Base-by-base conservation (phyloP, 2,329 filamentous ascomycete genomes). In the Colletotrichum tofieldiae region DNA sequence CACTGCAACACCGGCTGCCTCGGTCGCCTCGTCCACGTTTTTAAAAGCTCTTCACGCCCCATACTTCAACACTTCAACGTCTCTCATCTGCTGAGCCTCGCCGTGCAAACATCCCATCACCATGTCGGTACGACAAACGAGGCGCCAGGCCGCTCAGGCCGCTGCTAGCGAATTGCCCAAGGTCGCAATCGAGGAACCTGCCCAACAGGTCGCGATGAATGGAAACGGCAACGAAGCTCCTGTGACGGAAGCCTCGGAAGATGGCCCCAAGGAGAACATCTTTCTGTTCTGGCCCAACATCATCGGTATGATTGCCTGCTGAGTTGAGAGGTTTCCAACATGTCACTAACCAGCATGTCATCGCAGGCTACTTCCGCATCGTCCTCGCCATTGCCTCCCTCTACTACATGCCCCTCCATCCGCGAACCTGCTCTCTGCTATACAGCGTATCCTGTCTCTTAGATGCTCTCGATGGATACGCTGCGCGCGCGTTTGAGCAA, bases 341-440 rank as follows among this genome's bases (percentile, higher is more conserved):
- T 20, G 45, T 45, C 8, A 52, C 58, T 66, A 58, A 45, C 43
- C 41, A 39, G 35, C 23, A 43, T 61, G 55, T 54, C 47, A 61
- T 67, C 45, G 14, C 75, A 95, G 93, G 93, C 76, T 96, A 96
- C 83, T 88, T 85, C 70, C 92, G 94, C 78, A 93, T 96, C 79
- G 85, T 96, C 75, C 89, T 96, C 76, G 95, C 95, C 77, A 86
- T 98, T 78, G 94, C 93, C 59, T 98, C 96, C 37, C 91, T 99
- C 76, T 98, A 98, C 86, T 99, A 98, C 87, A 99, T 99, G 96
- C 96, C 96, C 63, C 90, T 98, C 65, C 96, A 99, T 82, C 96
- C 96, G n/a, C 93, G 96, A 78, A 98, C 95, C 47, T 98, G 96
- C 85, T 95, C 94, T 71, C 83, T 95, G 61, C 90, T 97, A 66